Evolutionary conservation across 306 rosid genomes (phyloP), one percentile per base, ranked within the genome.

Genomic region (Ziziphus jujuba): DNA sequence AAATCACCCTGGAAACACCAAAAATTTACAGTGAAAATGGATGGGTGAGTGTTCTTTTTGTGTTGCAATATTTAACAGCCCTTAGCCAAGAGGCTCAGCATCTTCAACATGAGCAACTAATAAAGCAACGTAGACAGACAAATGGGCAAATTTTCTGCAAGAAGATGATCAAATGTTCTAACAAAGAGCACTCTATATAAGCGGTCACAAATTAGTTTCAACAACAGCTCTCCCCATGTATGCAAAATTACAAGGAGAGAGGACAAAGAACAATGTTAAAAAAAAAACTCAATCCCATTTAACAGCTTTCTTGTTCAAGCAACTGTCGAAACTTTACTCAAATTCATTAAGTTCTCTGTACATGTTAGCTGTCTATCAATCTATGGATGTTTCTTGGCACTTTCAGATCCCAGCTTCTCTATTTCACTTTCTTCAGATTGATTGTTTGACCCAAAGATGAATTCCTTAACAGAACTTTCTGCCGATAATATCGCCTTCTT

Each of bases 401-500:
- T 66, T 60, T 75, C 17, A 24, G 78, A 35, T 58, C 52, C 82
- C 65, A 45, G 49, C 70, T 85, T 84, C 79, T 63, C 78, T 17
- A 47, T 9, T 24, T 69, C 40, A 9, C 71, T 77, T 67, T 77
- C 90, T 71, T 76, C 65, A 75, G 84, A 73, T 50, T 74, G 77
- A 61, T 66, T 69, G 70, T 81, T 83, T 25, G 93, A 75, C 73
- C 97, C 88, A 50, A 87, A 83, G 40, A 92, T 48, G 64, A 57
- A 92, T 6, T 73, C 91, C 73, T 92, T 92, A 19, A 80, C 72
- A 9, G 74, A 65, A 63, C 71, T 81, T 82, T 92, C 74, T 3
- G 87, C 96, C 10, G 90, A 86, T 61, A 43, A 66, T 79, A 92
- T 79, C 5, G 67, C 82, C 83, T 67, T 83, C 81, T 92, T 89